A percentile compares a stretch with the other conserved stretches of the same genome.
phyloP scores from a whole-genome alignment of 352 stramenopile species.

The Globisporangium canariense region DNA sequence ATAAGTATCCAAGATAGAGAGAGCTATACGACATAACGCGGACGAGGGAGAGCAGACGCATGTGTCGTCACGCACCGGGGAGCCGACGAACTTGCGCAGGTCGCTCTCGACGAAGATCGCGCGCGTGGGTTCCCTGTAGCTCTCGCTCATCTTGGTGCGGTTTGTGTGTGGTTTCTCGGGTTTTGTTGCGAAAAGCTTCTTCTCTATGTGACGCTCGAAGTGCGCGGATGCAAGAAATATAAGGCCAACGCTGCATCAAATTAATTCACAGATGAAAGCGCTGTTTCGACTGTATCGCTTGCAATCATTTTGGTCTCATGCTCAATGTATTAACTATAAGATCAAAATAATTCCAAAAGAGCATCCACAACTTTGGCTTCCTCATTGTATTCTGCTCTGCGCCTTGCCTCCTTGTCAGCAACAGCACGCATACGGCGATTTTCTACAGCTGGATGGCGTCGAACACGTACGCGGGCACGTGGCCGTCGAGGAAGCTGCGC shows the following conservation, averaged over 20 bases:
- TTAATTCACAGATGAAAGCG: not conserved
- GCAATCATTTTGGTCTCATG: not conserved
- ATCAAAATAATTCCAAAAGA: not conserved
- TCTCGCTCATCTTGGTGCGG: slow-evolving; percentile 13
- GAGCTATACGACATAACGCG: not conserved
- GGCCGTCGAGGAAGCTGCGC: slow-evolving; percentile 72
- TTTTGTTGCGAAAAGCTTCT: not conserved
- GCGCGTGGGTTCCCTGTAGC: slow-evolving; percentile 57
- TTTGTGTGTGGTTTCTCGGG: not conserved
- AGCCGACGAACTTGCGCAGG: slow-evolving; percentile 65
- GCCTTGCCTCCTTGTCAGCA: too few species aligned
- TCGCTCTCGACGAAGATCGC: slow-evolving; percentile 80
- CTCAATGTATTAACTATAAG: not conserved
- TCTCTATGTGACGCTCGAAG: not conserved
- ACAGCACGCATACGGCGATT: not conserved
- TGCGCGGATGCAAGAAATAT: not conserved
- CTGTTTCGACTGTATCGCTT: too few species aligned
- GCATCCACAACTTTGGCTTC: not conserved
- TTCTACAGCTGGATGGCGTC: slow-evolving; percentile 76
- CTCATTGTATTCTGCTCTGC: not conserved
- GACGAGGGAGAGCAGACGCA: not conserved
- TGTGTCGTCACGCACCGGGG: slow-evolving; percentile 31
- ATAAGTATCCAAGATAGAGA: not conserved
- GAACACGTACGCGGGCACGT: slow-evolving; percentile 89
- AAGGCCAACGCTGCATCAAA: not conserved